Conservation (phyloP, 1,284 basidiomycete genomes). For the Ganoderma meredithae region DNA sequence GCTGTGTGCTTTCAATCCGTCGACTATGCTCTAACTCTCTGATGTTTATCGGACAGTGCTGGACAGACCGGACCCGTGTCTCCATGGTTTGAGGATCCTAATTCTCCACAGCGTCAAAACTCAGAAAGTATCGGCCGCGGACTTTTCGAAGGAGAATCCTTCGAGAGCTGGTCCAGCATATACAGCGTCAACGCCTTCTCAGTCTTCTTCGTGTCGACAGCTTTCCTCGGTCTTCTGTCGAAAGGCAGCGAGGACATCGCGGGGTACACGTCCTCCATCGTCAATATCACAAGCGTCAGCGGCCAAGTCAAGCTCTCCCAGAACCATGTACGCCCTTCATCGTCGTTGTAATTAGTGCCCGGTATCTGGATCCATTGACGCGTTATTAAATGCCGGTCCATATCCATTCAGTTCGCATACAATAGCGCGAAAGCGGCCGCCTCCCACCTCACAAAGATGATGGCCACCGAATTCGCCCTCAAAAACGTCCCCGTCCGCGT, state of each 20-base stretch:
- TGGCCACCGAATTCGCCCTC: conserved; percentile 77
- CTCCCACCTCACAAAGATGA: conserved; percentile 75
- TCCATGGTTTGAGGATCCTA: conserved; percentile 61
- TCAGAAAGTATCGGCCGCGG: conserved; percentile 68
- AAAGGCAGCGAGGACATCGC: conserved; percentile 68
- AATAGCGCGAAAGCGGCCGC: conserved; percentile 82
- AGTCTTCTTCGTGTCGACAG: conserved; percentile 76
- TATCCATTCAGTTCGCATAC: conserved; percentile 68
- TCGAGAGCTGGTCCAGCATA: conserved; percentile 66
- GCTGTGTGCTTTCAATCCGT: conserved; percentile 50
- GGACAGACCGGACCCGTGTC: conserved; percentile 73
- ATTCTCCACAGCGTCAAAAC: conserved; percentile 63
- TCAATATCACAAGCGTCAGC: conserved; percentile 82
- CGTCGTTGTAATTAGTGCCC: background rate
- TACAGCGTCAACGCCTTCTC: conserved; percentile 75
- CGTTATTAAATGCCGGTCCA: background rate
- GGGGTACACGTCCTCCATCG: conserved; percentile 66
- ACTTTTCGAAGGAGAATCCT: conserved; percentile 71
- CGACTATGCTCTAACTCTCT: conserved; percentile 6
- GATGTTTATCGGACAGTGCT: conserved; percentile 53
- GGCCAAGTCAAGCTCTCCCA: conserved; percentile 74
- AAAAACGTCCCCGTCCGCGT: conserved; percentile 74
- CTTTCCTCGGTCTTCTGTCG: conserved; percentile 77
- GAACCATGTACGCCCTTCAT: conserved; percentile 63
- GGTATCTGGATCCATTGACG: background rate